Evolutionary conservation across 176 grass and related monocot species (phyloP).

Genomic region (Zizania latifolia): DNA sequence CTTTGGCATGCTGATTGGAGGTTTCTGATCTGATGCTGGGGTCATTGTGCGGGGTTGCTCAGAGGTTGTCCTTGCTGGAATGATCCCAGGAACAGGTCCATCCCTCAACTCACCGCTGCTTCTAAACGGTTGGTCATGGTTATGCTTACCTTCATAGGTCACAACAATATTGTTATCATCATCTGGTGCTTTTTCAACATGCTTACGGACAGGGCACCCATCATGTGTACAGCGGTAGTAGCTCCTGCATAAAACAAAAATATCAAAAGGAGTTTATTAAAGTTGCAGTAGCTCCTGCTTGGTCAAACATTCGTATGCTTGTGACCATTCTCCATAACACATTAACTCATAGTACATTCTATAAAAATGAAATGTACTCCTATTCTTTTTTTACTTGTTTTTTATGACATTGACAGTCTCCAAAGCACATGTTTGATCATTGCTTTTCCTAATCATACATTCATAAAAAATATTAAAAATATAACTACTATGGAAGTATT

Average conservation of each 20-base stretch:
- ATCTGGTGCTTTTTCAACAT: slow-evolving; percentile 82
- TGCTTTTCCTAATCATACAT: too few relatives aligned
- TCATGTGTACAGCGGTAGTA: slow-evolving; percentile 95
- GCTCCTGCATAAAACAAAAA: slow-evolving; percentile 51
- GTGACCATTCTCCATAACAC: too few relatives aligned
- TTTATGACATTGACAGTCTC: too few relatives aligned
- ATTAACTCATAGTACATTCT: neutral
- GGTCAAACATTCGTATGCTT: neutral
- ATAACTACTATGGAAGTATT: too few relatives aligned
- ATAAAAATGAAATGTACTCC: neutral
- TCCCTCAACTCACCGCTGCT: slow-evolving; percentile 27
- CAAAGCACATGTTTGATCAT: too few relatives aligned
- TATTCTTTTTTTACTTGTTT: too few relatives aligned
- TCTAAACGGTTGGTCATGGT: slow-evolving; percentile 64
- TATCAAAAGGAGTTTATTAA: neutral
- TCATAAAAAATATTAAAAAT: too few relatives aligned
- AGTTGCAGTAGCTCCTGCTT: neutral
- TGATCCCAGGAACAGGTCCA: slow-evolving; percentile 24
- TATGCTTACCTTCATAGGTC: slow-evolving; percentile 98
- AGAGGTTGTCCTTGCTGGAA: slow-evolving; percentile 10
- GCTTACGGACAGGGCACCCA: slow-evolving; percentile 97
- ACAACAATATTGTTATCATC: slow-evolving; percentile 77
- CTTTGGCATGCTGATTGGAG: slow-evolving; percentile 27
- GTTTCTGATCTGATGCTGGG: slow-evolving; percentile 20
- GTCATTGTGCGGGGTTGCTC: slow-evolving; percentile 27